Conservation (phyloP, 768 basidiomycete species). For the Tulasnella sp. region DNA sequence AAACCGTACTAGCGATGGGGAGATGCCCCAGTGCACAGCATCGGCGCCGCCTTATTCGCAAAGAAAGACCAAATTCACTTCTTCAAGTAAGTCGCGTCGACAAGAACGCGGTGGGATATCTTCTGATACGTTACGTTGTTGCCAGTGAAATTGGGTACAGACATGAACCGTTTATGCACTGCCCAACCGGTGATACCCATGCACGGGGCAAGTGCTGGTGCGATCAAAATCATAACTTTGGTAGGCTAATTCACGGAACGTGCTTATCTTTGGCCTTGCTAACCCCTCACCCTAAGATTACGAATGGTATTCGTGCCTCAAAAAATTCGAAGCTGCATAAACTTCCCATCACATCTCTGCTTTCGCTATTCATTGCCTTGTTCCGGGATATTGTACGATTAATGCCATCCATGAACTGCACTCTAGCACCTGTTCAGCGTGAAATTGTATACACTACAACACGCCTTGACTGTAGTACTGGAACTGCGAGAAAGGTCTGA, state of each 20-base stretch:
- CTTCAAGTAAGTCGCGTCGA: slow-evolving; percentile 47
- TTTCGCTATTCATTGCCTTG: background rate
- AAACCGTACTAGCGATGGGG: slow-evolving; percentile 64
- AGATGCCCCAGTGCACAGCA: slow-evolving; percentile 85
- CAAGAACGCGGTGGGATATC: background rate
- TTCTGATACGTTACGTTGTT: background rate
- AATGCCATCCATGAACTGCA: slow-evolving; percentile 22
- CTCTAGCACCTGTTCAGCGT: background rate
- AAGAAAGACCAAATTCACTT: slow-evolving; percentile 87
- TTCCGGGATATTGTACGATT: slow-evolving; percentile 15
- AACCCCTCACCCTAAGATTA: slow-evolving; percentile 20
- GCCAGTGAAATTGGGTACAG: slow-evolving; percentile 74
- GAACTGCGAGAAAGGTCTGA: slow-evolving; percentile 43
- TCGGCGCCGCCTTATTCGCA: slow-evolving; percentile 84
- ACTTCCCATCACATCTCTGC: background rate
- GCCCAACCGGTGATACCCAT: slow-evolving; percentile 68
- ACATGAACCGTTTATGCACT: slow-evolving; percentile 92
- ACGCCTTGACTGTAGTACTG: slow-evolving; percentile 80
- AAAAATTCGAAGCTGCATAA: slow-evolving; percentile 49
- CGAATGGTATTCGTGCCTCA: slow-evolving; percentile 77
- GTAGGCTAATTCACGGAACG: slow-evolving; percentile 35
- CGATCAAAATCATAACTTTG: slow-evolving; percentile 63
- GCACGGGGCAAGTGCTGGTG: slow-evolving; percentile 81
- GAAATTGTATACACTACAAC: slow-evolving; percentile 50
- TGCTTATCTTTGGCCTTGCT: background rate